phyloP scores from a whole-genome alignment of 163 green algal species.

The Scenedesmus sp. region DNA sequence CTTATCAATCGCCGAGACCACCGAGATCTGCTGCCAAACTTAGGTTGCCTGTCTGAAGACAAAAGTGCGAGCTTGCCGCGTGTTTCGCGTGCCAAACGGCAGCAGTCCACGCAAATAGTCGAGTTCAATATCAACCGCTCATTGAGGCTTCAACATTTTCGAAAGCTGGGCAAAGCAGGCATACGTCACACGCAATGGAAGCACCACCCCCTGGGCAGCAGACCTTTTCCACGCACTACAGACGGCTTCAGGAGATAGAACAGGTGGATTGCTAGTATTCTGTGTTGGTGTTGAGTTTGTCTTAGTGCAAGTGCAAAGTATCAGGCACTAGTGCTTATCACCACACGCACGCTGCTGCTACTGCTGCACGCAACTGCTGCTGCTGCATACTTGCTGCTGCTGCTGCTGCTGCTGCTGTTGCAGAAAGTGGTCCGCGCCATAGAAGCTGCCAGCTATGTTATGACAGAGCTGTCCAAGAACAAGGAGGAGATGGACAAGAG shows the following conservation, averaged over 20 bases:
- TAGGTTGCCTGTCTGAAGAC: too few species aligned
- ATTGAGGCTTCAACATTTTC: too few species aligned
- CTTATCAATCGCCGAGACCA: too few species aligned
- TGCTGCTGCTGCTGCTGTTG: background rate
- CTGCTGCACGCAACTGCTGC: background rate
- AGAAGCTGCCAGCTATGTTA: conserved; percentile 36
- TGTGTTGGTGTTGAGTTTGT: background rate
- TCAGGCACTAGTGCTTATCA: too few species aligned
- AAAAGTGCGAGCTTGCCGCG: too few species aligned
- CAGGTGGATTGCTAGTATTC: background rate
- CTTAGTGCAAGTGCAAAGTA: background rate
- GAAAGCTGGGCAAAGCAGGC: background rate
- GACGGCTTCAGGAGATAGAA: conserved; percentile 44
- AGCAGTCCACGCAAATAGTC: too few species aligned
- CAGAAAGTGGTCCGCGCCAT: conserved; percentile 49
- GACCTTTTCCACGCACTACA: conserved; percentile 38
- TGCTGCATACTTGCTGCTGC: background rate
- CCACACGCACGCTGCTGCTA: background rate
- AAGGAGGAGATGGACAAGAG: background rate
- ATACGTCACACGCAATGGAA: background rate
- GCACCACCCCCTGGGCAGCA: background rate
- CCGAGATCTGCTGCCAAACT: too few species aligned
- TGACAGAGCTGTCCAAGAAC: conserved; percentile 30
- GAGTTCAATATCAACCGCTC: too few species aligned
- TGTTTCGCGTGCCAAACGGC: too few species aligned